These are phyloP conservation scores for Phytophthora pseudosyringae DNA, from an alignment of 352 stramenopile species.

Conservation along the genomic window DNA sequence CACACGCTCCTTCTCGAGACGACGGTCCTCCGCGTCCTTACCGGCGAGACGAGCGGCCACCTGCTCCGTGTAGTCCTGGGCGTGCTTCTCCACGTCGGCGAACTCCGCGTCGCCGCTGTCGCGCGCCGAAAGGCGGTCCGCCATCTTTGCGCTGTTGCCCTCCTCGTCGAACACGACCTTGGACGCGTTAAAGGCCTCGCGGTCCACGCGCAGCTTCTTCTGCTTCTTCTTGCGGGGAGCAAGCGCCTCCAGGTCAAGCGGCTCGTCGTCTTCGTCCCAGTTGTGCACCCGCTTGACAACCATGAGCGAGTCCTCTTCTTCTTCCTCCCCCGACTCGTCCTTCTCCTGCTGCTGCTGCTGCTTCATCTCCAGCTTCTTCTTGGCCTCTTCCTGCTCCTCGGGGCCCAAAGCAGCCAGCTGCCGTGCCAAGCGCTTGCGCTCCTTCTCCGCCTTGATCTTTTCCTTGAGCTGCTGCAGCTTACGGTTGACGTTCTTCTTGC, in stretches of 20 bases:
- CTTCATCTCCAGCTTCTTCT: slow-evolving; percentile 38
- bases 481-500: slow-evolving; percentile 98
- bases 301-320: slow-evolving; percentile 92
- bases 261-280: slow-evolving; percentile 68
- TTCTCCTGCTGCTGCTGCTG: slow-evolving; percentile 40
- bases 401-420: slow-evolving; percentile 57
- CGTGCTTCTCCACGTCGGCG: slow-evolving; percentile 71
- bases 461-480: slow-evolving; percentile 98
- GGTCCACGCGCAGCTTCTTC: slow-evolving; percentile 89
- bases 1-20: slow-evolving; percentile 86
- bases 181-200: slow-evolving; percentile 63
- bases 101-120: slow-evolving; percentile 52
- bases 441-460: slow-evolving; percentile 97
- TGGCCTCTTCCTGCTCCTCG: slow-evolving; percentile 39
- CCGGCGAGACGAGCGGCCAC: slow-evolving; percentile 73
- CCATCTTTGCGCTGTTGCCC: slow-evolving; percentile 77
- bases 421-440: slow-evolving; percentile 91
- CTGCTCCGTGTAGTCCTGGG: slow-evolving; percentile 64
- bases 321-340: slow-evolving; percentile 60
- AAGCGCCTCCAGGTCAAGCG: slow-evolving; percentile 63
- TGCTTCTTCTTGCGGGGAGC: slow-evolving; percentile 78
- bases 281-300: slow-evolving; percentile 93
- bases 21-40: slow-evolving; percentile 84
- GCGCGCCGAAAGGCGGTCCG: slow-evolving; percentile 65
- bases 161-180: slow-evolving; percentile 97